Evolutionary conservation across 441 rosid species (phyloP), one percentile per base, ranked within the genome.

Genomic region (Gossypium gossypioides): DNA sequence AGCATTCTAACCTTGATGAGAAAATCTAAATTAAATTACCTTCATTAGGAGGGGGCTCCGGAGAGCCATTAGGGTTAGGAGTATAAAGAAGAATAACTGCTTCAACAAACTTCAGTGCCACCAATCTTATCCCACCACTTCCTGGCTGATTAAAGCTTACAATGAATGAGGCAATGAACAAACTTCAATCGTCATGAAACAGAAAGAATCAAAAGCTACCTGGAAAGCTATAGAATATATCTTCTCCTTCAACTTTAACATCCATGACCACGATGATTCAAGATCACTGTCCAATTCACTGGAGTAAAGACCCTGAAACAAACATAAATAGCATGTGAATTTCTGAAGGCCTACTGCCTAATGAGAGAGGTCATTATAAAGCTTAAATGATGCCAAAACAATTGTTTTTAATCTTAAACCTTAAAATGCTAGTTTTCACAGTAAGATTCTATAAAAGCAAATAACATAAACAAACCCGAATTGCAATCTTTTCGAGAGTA

Each of bases 231-330:
- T 37, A 40, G 88, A 83, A 80, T 81, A 90, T 78, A 96, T 73
- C 78, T 88, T 88, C 69, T 96, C 99, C 88, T 96, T 93, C 81
- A 96, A 84, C 75, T 88, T 89, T 76, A 87, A 76, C 91, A 93
- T 84, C 82, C 90, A 93, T 40, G 81, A 81, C 99, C 98, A 93
- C 1, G 97, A 89, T 59, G 86, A 89, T 82, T 86, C 88, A 44
- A 89, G 85, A 72, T 81, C 65, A 79, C 83, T 88, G 72, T 88
- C 89, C 84, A 87, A 70, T 71, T 85, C 90, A 77, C 94, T 89
- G 22, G 89, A 79, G 80, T 81, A 84, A 69, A 90, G 83, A 69
- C 97, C 98, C 99, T 93, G 73, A 48, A 80, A 73, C 61, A 68
- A 68, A 52, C 50, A 68, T 54, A 68, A 52, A 29, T 2, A 52